Base-by-base conservation (phyloP, 148 eudicot species). In the Amaranthus palmeri region DNA sequence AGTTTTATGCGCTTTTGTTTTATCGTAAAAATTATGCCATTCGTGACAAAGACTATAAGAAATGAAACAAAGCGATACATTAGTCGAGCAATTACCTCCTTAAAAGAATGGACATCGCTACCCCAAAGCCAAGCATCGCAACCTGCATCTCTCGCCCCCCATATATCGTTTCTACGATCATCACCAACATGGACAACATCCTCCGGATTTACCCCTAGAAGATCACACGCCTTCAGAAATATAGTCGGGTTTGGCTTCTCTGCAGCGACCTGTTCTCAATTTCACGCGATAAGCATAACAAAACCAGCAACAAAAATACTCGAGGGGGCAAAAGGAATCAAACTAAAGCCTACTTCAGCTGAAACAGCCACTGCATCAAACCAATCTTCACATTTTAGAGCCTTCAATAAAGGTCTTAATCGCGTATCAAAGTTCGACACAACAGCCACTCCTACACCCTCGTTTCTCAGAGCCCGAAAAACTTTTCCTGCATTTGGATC, bases 101-200 rank as follows among this genome's bases (percentile, higher is more conserved):
- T 85, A 79, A 95, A 92, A 58, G 99, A 95, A 54, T 85, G 81
- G 59, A 95, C 99, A 49, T 95, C 99, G 64, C 90, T 88, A 47
- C 99, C 99, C 97, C 99, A 95, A 36, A 95, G 92, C 99, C 99
- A 95, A 72, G 96, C 97, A 79, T 95, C 99, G 82, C 93, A 91
- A 61, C 99, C 99, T 18, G 99, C 99, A 80, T 88, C 99, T 76
- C 99, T 78, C 61, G 99, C 99, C 57, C 99, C 99, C 99, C 99
- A 95, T 73, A 95, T 72, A 72, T 95, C 99, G 67, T 95, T 95
- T 74, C 99, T 82, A 64, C 99, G 93, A 65, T 95, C 99, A 83
- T 95, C 99, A 36, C 99, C 99, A 36, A 95, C 93, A 71, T 95
- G 99, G 80, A 95, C 97, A 50, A 85, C 97, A 82, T 95, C 99